Evolutionary conservation across 73 alveolate species (phyloP), one percentile per base, ranked within the genome.

Genomic region (Paramecium biaurelia): DNA sequence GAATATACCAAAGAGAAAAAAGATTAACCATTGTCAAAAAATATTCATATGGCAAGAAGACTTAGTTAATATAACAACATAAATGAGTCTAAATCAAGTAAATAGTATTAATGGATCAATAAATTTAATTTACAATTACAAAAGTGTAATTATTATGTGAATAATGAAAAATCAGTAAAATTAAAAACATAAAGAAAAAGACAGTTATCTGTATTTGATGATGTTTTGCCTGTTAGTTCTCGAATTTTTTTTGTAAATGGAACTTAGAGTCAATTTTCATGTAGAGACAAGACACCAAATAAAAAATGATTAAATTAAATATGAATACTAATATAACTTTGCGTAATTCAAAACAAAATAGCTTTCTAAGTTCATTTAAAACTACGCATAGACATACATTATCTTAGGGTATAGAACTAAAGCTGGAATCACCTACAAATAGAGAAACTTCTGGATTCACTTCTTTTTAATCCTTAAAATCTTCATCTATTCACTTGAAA

Each of bases 321-420:
- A 72, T 72, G 58, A 72, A 72, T 72, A 26, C 43, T 32, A 63
- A 63, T 26, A 63, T 63, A 63, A 63, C 84, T 63, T 63, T 63
- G 84, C 84, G 84, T 30, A 63, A 72, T 35, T 35, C 58, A 42
- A 35, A 72, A 72, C 56, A 72, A 38, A 35, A 72, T 35, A 35
- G 86, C 86, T 35, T 35, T 37, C 32, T 72, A 1, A 72, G 32
- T 37, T 72, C 58, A 34, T 72, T 35, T 18, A 14, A 72, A 72
- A 35, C 84, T 32, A 67, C 86, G 32, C 86, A 72, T 38, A 35
- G 86, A 38, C 58, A 72, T 35, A 72, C 86, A 34, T 42, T 72
- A 23, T 72, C 86, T 2, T 72, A 35, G 63, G 86, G 86, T 28
- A 14, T 21, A 38, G 86, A 72, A 37, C 14, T 72, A 28, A 72